phyloP scores from a whole-genome alignment of 1,139 yeast species.

The Candida sp. region DNA sequence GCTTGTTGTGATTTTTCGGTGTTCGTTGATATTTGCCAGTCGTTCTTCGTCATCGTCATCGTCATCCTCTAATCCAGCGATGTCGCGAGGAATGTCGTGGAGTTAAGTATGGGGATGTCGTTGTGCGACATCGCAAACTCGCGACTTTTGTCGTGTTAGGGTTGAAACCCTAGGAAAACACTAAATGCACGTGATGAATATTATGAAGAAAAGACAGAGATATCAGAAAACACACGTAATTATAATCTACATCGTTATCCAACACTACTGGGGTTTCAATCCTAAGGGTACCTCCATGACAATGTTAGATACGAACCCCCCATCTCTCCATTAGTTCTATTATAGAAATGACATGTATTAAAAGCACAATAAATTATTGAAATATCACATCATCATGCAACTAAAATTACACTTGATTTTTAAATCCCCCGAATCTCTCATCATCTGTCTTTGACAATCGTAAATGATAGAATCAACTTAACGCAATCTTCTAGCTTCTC shows the following conservation, averaged over 20 bases:
- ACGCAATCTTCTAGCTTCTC: slow-evolving; percentile 92
- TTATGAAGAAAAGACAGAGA: not conserved
- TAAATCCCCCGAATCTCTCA: too few species aligned
- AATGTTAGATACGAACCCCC: too few species aligned
- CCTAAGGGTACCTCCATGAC: too few species aligned
- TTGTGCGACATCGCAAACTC: not conserved
- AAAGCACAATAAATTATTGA: not conserved
- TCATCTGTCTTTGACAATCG: too few species aligned
- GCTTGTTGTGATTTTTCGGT: not conserved
- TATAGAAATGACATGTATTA: slow-evolving; percentile 7
- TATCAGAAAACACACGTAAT: not conserved
- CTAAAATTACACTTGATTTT: slow-evolving; percentile 5
- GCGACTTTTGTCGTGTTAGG: slow-evolving; percentile 2
- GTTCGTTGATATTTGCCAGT: slow-evolving; percentile 1
- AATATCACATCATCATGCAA: slow-evolving; percentile 6
- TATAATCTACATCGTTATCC: too few species aligned
- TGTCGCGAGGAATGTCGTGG: not conserved
- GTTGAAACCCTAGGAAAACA: slow-evolving; percentile 6
- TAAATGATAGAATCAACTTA: slow-evolving; percentile 18
- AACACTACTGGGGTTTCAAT: too few species aligned
- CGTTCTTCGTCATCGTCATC: not conserved
- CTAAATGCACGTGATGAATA: slow-evolving; percentile 3
- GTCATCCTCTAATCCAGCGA: not conserved
- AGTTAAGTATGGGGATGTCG: not conserved
- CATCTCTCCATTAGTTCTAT: not conserved